These are phyloP conservation scores for Iris pallida DNA, from an alignment of 116 monocot genomes.

Conservation along the genomic window DNA sequence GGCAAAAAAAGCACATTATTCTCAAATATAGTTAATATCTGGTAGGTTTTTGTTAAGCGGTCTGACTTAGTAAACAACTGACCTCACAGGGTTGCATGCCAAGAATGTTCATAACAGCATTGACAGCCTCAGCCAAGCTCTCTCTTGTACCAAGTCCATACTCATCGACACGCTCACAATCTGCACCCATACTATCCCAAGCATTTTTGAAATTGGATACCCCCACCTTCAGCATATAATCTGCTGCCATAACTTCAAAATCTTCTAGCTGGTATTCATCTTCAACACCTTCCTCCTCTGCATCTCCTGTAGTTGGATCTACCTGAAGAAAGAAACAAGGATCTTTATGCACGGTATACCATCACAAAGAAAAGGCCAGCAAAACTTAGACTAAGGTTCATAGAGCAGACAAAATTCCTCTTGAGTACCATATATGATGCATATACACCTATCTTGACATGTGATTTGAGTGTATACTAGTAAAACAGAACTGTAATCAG, in stretches of 20 bases:
- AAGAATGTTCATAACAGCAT: conserved; percentile 62
- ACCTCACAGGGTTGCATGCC: conserved; percentile 91
- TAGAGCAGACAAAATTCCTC: no score
- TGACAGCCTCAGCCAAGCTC: conserved; percentile 63
- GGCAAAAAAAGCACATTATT: no score
- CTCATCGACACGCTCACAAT: conserved; percentile 61
- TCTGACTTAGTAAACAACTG: neutral
- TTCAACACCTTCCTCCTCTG: conserved; percentile 91
- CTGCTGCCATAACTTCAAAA: conserved; percentile 59
- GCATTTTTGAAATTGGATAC: conserved; percentile 81
- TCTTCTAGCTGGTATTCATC: conserved; percentile 99
- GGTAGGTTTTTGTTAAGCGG: neutral
- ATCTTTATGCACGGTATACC: no score
- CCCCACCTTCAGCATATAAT: conserved; percentile 65
- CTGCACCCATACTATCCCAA: conserved; percentile 66
- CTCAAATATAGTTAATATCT: neutral
- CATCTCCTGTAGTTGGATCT: conserved; percentile 78
- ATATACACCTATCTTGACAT: no score
- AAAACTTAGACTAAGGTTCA: no score
- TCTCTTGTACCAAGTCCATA: conserved; percentile 73
- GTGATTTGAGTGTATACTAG: no score
- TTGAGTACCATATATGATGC: no score
- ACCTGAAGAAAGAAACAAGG: conserved; percentile 39
- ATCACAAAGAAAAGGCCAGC: neutral
- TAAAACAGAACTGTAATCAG: no score